phyloP scores from a whole-genome alignment of 2,329 filamentous ascomycete genomes.

The Aspergillus pseudoglaucus region DNA sequence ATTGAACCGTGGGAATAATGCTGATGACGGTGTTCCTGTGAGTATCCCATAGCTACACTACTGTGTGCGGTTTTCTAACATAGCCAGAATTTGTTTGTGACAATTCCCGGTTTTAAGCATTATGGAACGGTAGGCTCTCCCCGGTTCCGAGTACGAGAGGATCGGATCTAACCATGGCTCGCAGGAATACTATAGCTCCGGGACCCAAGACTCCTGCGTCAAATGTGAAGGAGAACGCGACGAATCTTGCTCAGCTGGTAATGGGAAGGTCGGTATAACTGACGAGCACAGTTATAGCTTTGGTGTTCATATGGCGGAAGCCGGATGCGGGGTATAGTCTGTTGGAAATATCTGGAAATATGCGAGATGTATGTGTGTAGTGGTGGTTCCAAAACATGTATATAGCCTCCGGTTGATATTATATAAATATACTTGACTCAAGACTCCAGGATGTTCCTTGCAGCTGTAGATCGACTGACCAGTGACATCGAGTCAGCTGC shows the following conservation, averaged over 20 bases:
- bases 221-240: slow-evolving; percentile 21
- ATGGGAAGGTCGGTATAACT: slow-evolving; percentile 18
- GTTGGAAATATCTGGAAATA: no score
- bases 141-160: not conserved
- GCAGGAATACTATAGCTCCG: slow-evolving; percentile 24
- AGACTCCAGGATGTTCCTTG: no score
- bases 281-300: slow-evolving; percentile 20
- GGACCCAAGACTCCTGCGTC: slow-evolving; percentile 8
- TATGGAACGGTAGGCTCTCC: slow-evolving; percentile 20
- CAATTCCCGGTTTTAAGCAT: slow-evolving; percentile 15
- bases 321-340: slow-evolving; percentile 11
- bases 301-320: slow-evolving; percentile 13
- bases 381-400: not conserved
- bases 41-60: slow-evolving; percentile 1
- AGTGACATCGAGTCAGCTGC: slow-evolving; percentile 8
- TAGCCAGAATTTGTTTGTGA: slow-evolving; percentile 21
- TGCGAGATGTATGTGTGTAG: no score
- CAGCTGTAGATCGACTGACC: slow-evolving; percentile 1
- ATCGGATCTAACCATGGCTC: not conserved
- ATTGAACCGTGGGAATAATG: slow-evolving; percentile 22
- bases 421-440: no score
- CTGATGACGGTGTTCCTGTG: slow-evolving; percentile 22
- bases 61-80: not conserved
- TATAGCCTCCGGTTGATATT: not conserved
- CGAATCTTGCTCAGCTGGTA: slow-evolving; percentile 21